Percentiles rank a stretch among this genome's conserved stretches.
phyloP scores from a whole-genome alignment of 2,329 filamentous ascomycete species.

The Trematosphaeria pertusa region DNA sequence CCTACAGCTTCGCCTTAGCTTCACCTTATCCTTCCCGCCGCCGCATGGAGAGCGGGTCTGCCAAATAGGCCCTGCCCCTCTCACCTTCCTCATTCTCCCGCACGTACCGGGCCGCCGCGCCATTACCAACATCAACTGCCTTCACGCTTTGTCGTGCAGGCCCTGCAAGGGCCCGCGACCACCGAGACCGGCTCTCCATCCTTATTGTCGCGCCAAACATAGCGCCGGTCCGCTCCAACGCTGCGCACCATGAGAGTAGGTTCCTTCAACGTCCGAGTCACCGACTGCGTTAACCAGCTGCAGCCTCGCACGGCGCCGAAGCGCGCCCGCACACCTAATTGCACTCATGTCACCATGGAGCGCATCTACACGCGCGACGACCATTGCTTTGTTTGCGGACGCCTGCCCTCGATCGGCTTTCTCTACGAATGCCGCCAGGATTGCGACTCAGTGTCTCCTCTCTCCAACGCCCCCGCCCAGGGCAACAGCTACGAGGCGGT shows the following conservation, averaged over 20 bases:
- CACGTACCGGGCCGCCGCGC: background rate
- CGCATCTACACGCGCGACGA: constrained; percentile 63
- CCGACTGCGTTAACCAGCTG: constrained; percentile 20
- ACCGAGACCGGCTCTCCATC: constrained; percentile 1
- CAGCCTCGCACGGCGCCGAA: constrained; percentile 28
- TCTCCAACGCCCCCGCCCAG: constrained; percentile 5
- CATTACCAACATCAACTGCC: no score
- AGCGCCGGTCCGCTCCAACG: background rate
- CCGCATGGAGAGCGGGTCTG: background rate
- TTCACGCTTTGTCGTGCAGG: no score
- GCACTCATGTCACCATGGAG: constrained; percentile 73
- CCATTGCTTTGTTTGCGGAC: constrained; percentile 66
- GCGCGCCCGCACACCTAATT: constrained; percentile 49
- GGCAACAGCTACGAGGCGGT: constrained; percentile 1
- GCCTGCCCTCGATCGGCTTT: constrained; percentile 68
- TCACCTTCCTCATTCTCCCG: constrained; percentile 10
- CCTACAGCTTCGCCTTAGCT: no score
- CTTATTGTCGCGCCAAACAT: constrained; percentile 1
- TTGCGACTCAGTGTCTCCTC: constrained; percentile 14
- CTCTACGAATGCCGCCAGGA: constrained; percentile 77
- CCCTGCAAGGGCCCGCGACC: no score
- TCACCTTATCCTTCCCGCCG: background rate
- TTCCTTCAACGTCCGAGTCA: constrained; percentile 11
- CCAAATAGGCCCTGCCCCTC: constrained; percentile 4
- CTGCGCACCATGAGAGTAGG: constrained; percentile 22